A percentile compares a stretch with the other conserved stretches of the same genome.
Conservation (phyloP, 345 rosid species). For the Clarkia xantiana region DNA sequence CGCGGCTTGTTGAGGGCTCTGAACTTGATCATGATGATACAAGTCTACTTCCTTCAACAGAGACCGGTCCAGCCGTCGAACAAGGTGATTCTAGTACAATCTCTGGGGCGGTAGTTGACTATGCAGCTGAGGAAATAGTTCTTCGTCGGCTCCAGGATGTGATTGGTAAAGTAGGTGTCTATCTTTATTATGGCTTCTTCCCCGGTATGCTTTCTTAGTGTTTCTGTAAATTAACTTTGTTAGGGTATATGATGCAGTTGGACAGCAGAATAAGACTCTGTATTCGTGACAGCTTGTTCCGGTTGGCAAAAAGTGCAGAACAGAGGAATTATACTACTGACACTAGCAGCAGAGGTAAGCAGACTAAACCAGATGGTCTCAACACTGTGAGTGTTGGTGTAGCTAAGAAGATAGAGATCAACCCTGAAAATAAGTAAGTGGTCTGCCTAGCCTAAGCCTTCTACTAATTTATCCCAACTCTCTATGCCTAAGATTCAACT, state of each 20-base stretch:
- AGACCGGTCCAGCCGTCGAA: slow-evolving; percentile 40
- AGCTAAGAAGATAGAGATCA: slow-evolving; percentile 23
- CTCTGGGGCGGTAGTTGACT: slow-evolving; percentile 28
- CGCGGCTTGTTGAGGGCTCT: slow-evolving; percentile 31
- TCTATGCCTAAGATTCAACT: too few relatives aligned
- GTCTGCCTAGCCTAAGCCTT: background rate
- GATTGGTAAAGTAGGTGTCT: slow-evolving; percentile 54
- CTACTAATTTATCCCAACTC: too few relatives aligned
- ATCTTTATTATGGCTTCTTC: slow-evolving; percentile 6
- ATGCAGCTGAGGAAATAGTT: slow-evolving; percentile 33
- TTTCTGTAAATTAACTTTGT: slow-evolving; percentile 2
- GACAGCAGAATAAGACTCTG: slow-evolving; percentile 55
- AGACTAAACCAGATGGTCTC: slow-evolving; percentile 20
- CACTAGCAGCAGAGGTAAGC: slow-evolving; percentile 34
- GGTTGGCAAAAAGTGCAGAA: slow-evolving; percentile 79
- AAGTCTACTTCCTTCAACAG: slow-evolving; percentile 33
- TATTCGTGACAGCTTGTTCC: slow-evolving; percentile 89
- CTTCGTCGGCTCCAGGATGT: slow-evolving; percentile 62
- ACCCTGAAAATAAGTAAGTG: slow-evolving; percentile 33
- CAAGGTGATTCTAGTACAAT: slow-evolving; percentile 39
- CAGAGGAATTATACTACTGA: slow-evolving; percentile 54
- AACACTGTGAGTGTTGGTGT: slow-evolving; percentile 30
- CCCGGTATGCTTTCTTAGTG: slow-evolving; percentile 10
- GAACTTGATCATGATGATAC: slow-evolving; percentile 28
- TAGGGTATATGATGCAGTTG: slow-evolving; percentile 29